Conservation (phyloP, 257 asterid genomes). For the Penstemon barbatus region DNA sequence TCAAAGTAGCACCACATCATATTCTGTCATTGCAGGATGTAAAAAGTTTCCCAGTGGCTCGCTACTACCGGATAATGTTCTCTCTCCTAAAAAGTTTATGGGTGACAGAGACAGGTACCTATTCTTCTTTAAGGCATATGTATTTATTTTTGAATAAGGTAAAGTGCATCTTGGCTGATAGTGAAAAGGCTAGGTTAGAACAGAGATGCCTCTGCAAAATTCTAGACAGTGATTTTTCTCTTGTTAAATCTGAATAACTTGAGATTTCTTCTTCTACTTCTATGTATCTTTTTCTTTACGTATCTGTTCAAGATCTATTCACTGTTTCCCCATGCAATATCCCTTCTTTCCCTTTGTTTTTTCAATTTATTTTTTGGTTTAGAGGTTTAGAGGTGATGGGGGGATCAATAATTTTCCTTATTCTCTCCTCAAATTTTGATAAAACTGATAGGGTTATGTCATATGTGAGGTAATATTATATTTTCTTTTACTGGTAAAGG, state of each 20-base stretch:
- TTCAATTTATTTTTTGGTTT: background rate
- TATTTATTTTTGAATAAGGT: background rate
- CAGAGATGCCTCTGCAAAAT: constrained; percentile 9
- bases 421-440: too few species aligned
- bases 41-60: constrained; percentile 55
- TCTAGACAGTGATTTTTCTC: background rate
- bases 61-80: constrained; percentile 55
- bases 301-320: background rate
- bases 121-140: constrained; percentile 2
- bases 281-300: background rate
- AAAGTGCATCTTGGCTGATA: constrained; percentile 2
- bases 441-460: background rate
- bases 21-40: constrained; percentile 45
- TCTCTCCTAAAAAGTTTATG: constrained; percentile 48
- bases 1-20: constrained; percentile 49
- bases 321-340: background rate
- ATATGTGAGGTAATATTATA: background rate
- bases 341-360: background rate
- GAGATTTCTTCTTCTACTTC: background rate
- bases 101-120: constrained; percentile 84
- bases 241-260: background rate
- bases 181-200: constrained; percentile 1
- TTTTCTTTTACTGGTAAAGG: background rate
- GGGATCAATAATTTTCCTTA: too few species aligned
- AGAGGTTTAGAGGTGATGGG: too few species aligned